Conservation (phyloP, 192 early-diverging fungal genomes). For the Coemansia biformis region DNA sequence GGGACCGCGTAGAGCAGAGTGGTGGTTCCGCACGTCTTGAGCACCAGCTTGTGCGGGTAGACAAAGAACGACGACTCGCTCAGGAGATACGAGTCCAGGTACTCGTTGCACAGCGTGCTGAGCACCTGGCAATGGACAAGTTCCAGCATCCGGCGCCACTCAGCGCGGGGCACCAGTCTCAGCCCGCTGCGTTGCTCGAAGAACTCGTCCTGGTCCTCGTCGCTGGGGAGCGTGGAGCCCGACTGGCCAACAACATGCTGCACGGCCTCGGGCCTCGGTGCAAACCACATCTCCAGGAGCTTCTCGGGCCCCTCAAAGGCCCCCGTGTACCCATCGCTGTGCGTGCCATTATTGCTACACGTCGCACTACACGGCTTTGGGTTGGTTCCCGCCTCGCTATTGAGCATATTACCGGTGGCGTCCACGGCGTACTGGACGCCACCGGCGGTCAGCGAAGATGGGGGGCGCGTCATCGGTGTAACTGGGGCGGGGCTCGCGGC, state of each 20-base stretch:
- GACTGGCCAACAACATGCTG: too few species aligned
- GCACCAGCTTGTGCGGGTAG: conserved; percentile 87
- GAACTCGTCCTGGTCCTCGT: too few species aligned
- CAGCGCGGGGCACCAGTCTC: conserved; percentile 63
- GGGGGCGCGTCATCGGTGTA: background rate
- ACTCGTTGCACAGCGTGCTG: conserved; percentile 74
- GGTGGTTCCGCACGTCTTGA: conserved; percentile 98
- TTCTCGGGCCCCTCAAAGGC: conserved; percentile 98
- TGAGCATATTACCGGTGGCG: conserved; percentile 42
- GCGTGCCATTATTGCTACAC: conserved; percentile 44
- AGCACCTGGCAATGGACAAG: conserved; percentile 92
- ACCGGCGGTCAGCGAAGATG: conserved; percentile 47
- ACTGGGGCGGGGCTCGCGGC: background rate
- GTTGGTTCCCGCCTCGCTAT: conserved; percentile 37
- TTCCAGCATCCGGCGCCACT: conserved; percentile 91
- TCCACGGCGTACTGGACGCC: conserved; percentile 45
- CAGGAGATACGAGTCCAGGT: conserved; percentile 87
- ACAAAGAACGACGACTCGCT: conserved; percentile 99
- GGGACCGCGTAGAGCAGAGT: conserved; percentile 86
- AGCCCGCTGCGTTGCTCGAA: conserved; percentile 65
- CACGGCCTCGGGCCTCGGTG: conserved; percentile 18
- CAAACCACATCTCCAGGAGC: conserved; percentile 96
- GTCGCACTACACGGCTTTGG: conserved; percentile 29
- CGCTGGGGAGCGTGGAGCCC: too few species aligned
- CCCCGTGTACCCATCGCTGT: conserved; percentile 52